These are phyloP conservation scores for Silene vulgaris DNA, from an alignment of 179 eudicot genomes.

Conservation along the genomic window DNA sequence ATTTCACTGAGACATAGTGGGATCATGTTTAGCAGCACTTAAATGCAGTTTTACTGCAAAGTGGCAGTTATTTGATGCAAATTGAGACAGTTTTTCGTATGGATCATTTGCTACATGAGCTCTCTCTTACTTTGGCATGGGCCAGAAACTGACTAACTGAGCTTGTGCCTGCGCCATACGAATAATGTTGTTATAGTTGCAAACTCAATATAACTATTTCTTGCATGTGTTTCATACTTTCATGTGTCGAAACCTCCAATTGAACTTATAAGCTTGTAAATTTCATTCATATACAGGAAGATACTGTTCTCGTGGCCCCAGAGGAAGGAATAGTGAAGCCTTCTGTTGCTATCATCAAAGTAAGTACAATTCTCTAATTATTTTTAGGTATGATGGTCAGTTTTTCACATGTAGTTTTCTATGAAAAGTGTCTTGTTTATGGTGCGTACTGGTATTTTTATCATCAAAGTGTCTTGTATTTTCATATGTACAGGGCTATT, in stretches of 20 bases:
- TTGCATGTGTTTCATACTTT: background rate
- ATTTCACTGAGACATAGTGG: background rate
- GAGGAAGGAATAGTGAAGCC: slow-evolving; percentile 29
- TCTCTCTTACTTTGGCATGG: background rate
- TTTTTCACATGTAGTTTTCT: slow-evolving; percentile 3
- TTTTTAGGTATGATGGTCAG: background rate
- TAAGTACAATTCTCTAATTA: slow-evolving; percentile 10
- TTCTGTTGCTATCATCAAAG: slow-evolving; percentile 29
- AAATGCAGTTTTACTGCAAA: background rate
- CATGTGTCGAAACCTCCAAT: background rate
- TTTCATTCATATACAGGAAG: slow-evolving; percentile 25
- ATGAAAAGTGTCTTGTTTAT: background rate
- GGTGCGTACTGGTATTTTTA: background rate
- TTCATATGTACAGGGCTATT: too few relatives aligned
- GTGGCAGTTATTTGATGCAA: background rate
- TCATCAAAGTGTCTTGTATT: too few relatives aligned
- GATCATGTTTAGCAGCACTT: background rate
- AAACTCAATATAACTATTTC: background rate
- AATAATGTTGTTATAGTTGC: background rate
- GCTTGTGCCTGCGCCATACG: background rate
- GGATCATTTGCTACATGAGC: background rate
- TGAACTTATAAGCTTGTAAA: background rate
- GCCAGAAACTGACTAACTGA: background rate
- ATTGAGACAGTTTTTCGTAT: background rate
- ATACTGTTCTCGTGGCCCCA: slow-evolving; percentile 29